phyloP scores from a whole-genome alignment of 306 rosid genomes.

The Cucumis hystrix region DNA sequence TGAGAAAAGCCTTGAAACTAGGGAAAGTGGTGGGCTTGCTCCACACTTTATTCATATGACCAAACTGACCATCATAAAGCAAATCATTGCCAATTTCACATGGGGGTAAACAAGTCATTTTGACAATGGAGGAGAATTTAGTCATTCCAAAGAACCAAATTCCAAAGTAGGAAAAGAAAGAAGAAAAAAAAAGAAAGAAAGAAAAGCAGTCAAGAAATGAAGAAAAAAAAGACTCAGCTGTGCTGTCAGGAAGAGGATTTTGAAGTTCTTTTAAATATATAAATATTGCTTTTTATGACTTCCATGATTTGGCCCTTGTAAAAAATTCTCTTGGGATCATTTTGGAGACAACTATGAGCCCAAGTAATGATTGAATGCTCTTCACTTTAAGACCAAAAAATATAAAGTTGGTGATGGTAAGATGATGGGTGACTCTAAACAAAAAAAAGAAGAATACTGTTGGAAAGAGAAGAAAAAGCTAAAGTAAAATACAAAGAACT shows the following conservation, averaged over 20 bases:
- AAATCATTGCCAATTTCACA: neutral
- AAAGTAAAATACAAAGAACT: constrained; percentile 13
- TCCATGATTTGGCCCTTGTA: constrained; percentile 50
- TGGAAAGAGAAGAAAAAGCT: constrained; percentile 15
- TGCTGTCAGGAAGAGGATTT: constrained; percentile 44
- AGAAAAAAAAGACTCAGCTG: constrained; percentile 20
- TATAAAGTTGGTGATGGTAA: constrained; percentile 19
- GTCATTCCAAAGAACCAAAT: neutral
- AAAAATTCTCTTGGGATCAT: constrained; percentile 58
- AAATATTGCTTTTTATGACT: constrained; percentile 62
- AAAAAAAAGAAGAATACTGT: constrained; percentile 7
- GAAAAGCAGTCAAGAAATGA: constrained; percentile 69
- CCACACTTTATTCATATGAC: constrained; percentile 10
- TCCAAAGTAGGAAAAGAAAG: constrained; percentile 33
- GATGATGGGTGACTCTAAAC: constrained; percentile 4
- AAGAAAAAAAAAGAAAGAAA: constrained; percentile 10
- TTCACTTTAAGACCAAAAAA: constrained; percentile 44
- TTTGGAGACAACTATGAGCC: constrained; percentile 48
- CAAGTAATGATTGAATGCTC: constrained; percentile 74
- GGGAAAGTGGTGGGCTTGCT: constrained; percentile 20
- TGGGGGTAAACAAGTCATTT: neutral
- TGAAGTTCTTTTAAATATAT: neutral
- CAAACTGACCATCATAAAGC: constrained; percentile 13
- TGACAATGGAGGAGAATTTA: neutral
- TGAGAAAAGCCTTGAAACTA: constrained; percentile 43